A percentile compares a stretch with the other conserved stretches of the same genome.
Conservation (phyloP, 176 grass and related monocot species). For the Raddia distichophylla region DNA sequence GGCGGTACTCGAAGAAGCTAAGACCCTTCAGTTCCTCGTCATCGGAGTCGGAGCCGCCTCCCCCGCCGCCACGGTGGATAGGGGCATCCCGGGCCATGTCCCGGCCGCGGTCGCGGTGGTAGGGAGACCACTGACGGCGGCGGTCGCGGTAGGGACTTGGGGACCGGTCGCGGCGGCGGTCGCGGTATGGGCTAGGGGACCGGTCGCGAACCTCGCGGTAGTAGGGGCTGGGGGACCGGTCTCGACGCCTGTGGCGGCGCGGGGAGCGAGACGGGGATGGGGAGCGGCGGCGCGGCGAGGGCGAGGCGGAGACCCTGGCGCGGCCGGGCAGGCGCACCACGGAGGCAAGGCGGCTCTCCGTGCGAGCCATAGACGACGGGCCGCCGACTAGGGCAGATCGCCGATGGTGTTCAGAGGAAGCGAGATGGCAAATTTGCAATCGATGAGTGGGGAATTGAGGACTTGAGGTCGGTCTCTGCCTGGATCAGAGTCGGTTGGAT, state of each 20-base stretch:
- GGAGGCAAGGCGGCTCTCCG: constrained; percentile 62
- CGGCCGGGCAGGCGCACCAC: constrained; percentile 58
- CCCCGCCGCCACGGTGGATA: constrained; percentile 1
- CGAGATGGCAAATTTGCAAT: background rate
- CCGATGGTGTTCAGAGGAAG: constrained; percentile 7
- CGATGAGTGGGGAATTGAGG: constrained; percentile 20
- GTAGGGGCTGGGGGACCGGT: constrained; percentile 36
- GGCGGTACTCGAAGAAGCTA: constrained; percentile 78
- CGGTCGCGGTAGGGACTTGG: constrained; percentile 45
- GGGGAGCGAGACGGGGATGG: constrained; percentile 39
- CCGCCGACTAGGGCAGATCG: constrained; percentile 32
- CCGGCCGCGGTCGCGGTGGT: constrained; percentile 47
- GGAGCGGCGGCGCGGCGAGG: constrained; percentile 60
- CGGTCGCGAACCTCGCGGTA: constrained; percentile 22
- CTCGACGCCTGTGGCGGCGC: constrained; percentile 44
- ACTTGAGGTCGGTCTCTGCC: too few relatives aligned
- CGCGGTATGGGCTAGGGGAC: constrained; percentile 46
- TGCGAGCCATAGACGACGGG: constrained; percentile 50
- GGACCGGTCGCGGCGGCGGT: constrained; percentile 29
- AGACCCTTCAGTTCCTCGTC: constrained; percentile 81
- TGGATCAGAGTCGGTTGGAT: constrained; percentile 14
- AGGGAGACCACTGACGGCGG: constrained; percentile 22
- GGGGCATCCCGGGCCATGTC: constrained; percentile 12
- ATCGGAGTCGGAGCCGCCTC: constrained; percentile 39
- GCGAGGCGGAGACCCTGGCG: constrained; percentile 72